Evolutionary conservation across 768 basidiomycete species (phyloP).

Genomic region (Rhodosporidiobolus odoratus): DNA sequence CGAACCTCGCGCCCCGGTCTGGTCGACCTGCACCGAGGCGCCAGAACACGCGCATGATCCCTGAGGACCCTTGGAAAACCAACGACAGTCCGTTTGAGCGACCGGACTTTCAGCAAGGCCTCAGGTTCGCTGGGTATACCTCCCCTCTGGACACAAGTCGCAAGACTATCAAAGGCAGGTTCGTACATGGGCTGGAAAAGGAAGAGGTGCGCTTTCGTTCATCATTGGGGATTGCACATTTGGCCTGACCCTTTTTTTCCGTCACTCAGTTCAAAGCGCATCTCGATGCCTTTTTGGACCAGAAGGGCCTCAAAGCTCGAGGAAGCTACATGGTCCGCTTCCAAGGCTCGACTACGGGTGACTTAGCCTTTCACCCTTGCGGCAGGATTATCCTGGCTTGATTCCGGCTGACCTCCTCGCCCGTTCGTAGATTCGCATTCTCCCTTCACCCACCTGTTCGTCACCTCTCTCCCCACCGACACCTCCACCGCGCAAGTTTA

Average conservation of each 20-base stretch:
- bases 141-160: conserved; percentile 25
- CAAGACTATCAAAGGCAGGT: conserved; percentile 29
- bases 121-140: conserved; percentile 17
- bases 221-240: not conserved
- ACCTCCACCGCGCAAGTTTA: not conserved
- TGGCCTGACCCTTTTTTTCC: no score
- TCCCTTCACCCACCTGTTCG: conserved; percentile 22
- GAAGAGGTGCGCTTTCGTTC: conserved; percentile 5
- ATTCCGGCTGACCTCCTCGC: not conserved
- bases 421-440: conserved; percentile 19
- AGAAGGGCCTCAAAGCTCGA: conserved; percentile 2
- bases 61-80: not conserved
- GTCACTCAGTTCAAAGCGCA: conserved; percentile 15
- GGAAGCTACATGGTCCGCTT: conserved; percentile 35
- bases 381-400: no score
- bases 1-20: not conserved
- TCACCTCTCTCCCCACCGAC: not conserved
- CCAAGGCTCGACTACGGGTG: conserved; percentile 5
- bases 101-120: not conserved
- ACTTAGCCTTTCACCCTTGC: not conserved
- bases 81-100: conserved; percentile 10
- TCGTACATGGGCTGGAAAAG: conserved; percentile 24
- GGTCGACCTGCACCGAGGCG: not conserved
- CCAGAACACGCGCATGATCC: conserved; percentile 3
- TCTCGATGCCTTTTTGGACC: conserved; percentile 19